phyloP scores from a whole-genome alignment of 208 protist genomes.

The Novymonas esmeraldas region DNA sequence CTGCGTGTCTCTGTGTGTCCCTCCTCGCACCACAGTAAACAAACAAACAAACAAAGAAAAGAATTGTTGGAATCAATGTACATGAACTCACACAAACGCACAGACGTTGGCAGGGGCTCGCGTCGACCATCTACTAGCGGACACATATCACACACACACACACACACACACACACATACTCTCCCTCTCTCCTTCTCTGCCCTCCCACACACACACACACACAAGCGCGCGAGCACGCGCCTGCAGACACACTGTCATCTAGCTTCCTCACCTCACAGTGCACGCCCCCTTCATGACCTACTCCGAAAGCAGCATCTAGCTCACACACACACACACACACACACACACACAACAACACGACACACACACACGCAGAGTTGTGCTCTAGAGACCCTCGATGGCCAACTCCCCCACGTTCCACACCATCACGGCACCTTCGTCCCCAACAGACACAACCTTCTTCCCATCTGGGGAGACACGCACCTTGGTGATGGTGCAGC shows the following conservation, averaged over 20 bases:
- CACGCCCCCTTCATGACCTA: neutral
- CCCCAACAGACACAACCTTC: conserved; percentile 92
- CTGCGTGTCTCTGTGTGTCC: too few relatives aligned
- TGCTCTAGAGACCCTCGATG: conserved; percentile 33
- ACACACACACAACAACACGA: neutral
- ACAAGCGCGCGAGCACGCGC: too few relatives aligned
- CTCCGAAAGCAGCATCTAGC: neutral
- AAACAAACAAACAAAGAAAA: too few relatives aligned
- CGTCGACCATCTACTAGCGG: too few relatives aligned
- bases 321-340: conserved; percentile 4
- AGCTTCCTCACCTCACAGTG: too few relatives aligned
- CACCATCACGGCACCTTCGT: conserved; percentile 94
- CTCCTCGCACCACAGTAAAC: too few relatives aligned
- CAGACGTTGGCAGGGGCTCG: too few relatives aligned
- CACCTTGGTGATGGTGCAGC: conserved; percentile 92
- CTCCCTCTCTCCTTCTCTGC: too few relatives aligned
- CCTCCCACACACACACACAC: too few relatives aligned
- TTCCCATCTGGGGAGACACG: conserved; percentile 88
- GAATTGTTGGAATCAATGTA: too few relatives aligned
- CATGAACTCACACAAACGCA: neutral
- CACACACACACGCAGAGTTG: neutral
- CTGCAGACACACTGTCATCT: too few relatives aligned
- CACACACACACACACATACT: too few relatives aligned
- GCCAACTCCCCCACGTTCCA: conserved; percentile 83
- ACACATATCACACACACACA: neutral